Conservation (phyloP, 371 early-diverging fungal species). For the Actinomucor elegans region DNA sequence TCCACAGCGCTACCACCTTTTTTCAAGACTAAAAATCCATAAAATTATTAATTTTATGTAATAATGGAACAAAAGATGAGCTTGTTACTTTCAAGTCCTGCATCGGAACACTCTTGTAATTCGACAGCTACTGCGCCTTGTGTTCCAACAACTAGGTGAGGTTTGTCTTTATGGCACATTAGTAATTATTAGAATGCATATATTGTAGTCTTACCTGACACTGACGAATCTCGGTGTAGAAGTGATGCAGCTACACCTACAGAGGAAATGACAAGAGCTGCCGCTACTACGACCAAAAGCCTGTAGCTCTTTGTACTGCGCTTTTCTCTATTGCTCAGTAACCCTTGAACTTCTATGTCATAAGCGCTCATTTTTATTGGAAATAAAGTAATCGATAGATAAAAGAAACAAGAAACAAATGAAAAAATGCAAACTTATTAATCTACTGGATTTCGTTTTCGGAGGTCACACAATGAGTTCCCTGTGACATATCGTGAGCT, state of each 20-base stretch:
- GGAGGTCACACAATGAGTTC: too few relatives aligned
- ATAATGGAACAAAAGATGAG: not conserved
- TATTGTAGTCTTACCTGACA: not conserved
- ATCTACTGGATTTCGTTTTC: too few relatives aligned
- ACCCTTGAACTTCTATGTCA: constrained; percentile 1
- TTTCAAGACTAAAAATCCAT: constrained; percentile 59
- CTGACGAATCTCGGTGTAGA: not conserved
- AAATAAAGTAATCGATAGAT: too few relatives aligned
- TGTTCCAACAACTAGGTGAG: constrained; percentile 31
- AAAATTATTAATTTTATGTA: not conserved
- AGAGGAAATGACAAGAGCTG: constrained; percentile 5
- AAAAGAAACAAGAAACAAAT: too few relatives aligned
- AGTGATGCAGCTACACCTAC: constrained; percentile 1
- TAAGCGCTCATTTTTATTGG: too few relatives aligned
- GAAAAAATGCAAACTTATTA: too few relatives aligned
- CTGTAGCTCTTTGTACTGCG: not conserved
- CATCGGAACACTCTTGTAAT: constrained; percentile 73
- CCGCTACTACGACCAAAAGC: not conserved
- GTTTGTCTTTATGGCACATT: not conserved
- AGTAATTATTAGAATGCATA: not conserved
- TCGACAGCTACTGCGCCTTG: constrained; percentile 87
- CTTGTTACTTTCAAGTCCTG: constrained; percentile 73
- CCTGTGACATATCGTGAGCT: too few relatives aligned
- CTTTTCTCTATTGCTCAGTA: constrained; percentile 3
- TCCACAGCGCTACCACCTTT: constrained; percentile 97